A percentile compares a stretch with the other conserved stretches of the same genome.
Conservation (phyloP, 2,329 filamentous ascomycete genomes). For the Clarireedia sp. region DNA sequence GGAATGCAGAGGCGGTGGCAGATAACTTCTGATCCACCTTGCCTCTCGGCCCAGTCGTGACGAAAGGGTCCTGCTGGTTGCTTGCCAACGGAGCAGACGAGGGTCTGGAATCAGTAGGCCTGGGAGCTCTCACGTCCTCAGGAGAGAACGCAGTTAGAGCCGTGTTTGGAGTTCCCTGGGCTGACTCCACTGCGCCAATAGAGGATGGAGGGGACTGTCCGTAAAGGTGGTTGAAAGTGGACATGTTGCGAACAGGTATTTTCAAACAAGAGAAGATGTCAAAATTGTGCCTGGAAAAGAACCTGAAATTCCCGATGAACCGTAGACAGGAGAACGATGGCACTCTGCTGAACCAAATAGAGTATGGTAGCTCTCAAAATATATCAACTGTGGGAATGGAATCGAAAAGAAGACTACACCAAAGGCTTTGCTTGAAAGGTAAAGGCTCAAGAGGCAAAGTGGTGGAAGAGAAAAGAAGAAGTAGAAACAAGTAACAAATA, state of each 20-base stretch:
- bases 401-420: not conserved
- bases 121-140: slow-evolving; percentile 34
- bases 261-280: not conserved
- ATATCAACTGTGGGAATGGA: not conserved
- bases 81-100: slow-evolving; percentile 22
- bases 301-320: not conserved
- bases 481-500: not conserved
- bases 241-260: slow-evolving; percentile 7
- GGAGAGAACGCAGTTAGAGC: slow-evolving; percentile 57
- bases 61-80: slow-evolving; percentile 41
- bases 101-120: slow-evolving; percentile 18
- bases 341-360: not conserved
- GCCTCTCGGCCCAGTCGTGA: slow-evolving; percentile 28
- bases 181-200: slow-evolving; percentile 45
- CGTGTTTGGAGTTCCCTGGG: slow-evolving; percentile 57
- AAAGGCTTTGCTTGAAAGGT: not conserved
- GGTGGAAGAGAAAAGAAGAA: not conserved
- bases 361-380: not conserved
- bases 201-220: slow-evolving; percentile 29
- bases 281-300: slow-evolving; percentile 1
- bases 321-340: not conserved
- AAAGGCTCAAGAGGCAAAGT: not conserved
- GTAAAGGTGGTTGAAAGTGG: slow-evolving; percentile 5
- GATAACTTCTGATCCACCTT: slow-evolving; percentile 45
- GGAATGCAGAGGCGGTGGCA: slow-evolving; percentile 55